These are phyloP conservation scores for Collybia mongolica DNA, from an alignment of 768 basidiomycete genomes.

Conservation along the genomic window DNA sequence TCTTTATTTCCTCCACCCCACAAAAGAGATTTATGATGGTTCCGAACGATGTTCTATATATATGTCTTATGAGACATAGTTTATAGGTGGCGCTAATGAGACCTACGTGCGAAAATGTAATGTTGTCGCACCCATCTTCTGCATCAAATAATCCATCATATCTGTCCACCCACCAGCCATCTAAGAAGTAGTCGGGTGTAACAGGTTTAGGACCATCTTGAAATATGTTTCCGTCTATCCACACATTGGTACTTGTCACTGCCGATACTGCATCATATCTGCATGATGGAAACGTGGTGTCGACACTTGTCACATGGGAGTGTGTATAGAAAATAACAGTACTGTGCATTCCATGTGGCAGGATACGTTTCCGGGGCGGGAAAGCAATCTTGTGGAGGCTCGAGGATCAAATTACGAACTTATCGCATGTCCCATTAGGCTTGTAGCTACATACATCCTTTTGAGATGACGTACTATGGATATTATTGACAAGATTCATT, in stretches of 20 bases:
- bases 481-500: conserved; percentile 11
- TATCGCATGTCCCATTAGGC: background rate
- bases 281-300: background rate
- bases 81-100: background rate
- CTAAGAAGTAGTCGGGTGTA: background rate
- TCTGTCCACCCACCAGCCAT: conserved; percentile 10
- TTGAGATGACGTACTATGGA: background rate
- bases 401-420: conserved; percentile 16
- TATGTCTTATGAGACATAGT: background rate
- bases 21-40: conserved; percentile 17
- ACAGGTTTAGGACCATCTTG: conserved; percentile 7
- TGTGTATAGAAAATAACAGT: background rate
- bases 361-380: conserved; percentile 16
- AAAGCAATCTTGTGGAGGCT: conserved; percentile 15
- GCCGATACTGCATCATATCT: conserved; percentile 15
- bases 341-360: conserved; percentile 15
- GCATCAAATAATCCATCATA: conserved; percentile 17
- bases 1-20: conserved; percentile 15
- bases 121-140: conserved; percentile 17
- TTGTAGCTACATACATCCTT: background rate
- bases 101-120: conserved; percentile 16
- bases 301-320: background rate
- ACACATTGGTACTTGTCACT: conserved; percentile 16
- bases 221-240: conserved; percentile 13
- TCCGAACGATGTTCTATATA: conserved; percentile 12